Conservation (phyloP, 2,329 filamentous ascomycete genomes). For the Aspergillus sergii region DNA sequence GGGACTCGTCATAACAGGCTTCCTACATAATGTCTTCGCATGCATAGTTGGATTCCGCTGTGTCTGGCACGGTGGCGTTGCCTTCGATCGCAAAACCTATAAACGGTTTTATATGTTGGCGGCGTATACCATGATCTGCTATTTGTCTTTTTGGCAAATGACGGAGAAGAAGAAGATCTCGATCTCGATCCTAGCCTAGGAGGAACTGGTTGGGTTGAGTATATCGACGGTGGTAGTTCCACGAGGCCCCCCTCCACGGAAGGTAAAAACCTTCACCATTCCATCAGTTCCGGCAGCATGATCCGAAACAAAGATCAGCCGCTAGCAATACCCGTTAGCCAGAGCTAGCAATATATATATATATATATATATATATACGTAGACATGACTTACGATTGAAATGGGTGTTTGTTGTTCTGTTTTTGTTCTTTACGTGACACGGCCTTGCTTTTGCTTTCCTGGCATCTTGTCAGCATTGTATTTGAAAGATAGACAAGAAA, state of each 20-base stretch:
- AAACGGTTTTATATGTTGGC: slow-evolving; percentile 10
- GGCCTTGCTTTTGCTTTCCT: not conserved
- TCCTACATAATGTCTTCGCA: not conserved
- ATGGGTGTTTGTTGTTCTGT: not conserved
- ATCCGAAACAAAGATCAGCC: slow-evolving; percentile 16
- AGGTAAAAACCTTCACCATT: not conserved
- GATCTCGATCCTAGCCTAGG: not conserved
- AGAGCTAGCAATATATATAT: not conserved
- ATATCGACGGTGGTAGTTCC: not conserved
- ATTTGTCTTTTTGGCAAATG: slow-evolving; percentile 7
- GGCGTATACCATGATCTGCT: slow-evolving; percentile 10
- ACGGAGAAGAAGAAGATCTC: not conserved
- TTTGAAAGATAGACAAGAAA: not conserved
- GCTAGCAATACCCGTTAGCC: slow-evolving; percentile 1
- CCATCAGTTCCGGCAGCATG: slow-evolving; percentile 16
- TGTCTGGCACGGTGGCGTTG: slow-evolving; percentile 1
- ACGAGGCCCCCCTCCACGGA: not conserved
- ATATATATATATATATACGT: not conserved
- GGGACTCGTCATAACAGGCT: not conserved
- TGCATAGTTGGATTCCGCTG: not conserved
- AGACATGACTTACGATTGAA: slow-evolving; percentile 11
- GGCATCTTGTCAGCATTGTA: not conserved
- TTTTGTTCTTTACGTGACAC: not conserved
- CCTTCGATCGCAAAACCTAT: slow-evolving; percentile 9
- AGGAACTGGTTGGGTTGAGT: too few species aligned